Evolutionary conservation across 768 basidiomycete species (phyloP), one percentile per base, ranked within the genome.

Genomic region (Goffeauzyma gilvescens): DNA sequence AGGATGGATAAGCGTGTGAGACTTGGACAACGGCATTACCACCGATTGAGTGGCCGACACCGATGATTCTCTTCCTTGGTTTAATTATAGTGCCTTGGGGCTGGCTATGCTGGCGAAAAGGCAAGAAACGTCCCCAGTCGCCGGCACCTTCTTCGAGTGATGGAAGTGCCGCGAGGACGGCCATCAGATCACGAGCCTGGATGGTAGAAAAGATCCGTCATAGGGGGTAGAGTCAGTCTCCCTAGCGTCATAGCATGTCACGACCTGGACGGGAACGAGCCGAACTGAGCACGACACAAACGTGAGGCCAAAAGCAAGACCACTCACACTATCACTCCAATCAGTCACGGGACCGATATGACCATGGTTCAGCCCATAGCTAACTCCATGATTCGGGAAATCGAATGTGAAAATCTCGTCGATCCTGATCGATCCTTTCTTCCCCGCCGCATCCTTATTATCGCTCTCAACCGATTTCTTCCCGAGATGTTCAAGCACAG

Each of bases 371-470:
- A 89, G 41, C 10, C 81, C 59, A 0, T 71, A 78, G n/a, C 83
- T 70, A 46, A 89, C 87, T 1, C 84, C 87, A 47, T 89, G 83
- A 46, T 84, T 78, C 3, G 78, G 71, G 5, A 81, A 72, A 50
- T 93, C 87, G 70, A 81, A 78, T 0, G 73, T 55, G 84, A 84
- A 89, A 1, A 87, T 68, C 42, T 79, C 74, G 66, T 81, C 69
- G 60, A 86, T 50, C 66, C 67, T 44, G 23, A 60, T 55, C 28
- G 25, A n/a, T 14, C 39, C 48, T 10, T 50, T 36, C 41, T 1
- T 57, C 63, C 14, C 46, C 42, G 14, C 50, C n/a, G n/a, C n/a
- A n/a, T n/a, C n/a, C n/a, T n/a, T n/a, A n/a, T n/a, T n/a, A n/a
- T n/a, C n/a, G n/a, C n/a, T n/a, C n/a, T n/a, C n/a, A n/a, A n/a